A percentile compares a stretch with the other conserved stretches of the same genome.
Evolutionary conservation across 2,329 filamentous ascomycete species (phyloP).

Genomic region (Elsinoe perseae): DNA sequence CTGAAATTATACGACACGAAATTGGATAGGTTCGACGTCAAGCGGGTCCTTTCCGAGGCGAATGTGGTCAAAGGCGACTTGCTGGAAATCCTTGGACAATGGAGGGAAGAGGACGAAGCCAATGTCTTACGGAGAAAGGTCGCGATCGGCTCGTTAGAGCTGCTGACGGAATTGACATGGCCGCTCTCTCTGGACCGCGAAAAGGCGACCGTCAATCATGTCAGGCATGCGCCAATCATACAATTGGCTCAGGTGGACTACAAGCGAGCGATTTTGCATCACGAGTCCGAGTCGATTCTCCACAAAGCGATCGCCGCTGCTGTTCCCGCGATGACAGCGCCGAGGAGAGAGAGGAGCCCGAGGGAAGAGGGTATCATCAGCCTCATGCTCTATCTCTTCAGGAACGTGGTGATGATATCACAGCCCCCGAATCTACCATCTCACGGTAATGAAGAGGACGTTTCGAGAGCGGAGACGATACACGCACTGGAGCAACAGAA

Average conservation of each 20-base stretch:
- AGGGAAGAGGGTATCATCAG: constrained; percentile 91
- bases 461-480: constrained; percentile 79
- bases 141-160: constrained; percentile 77
- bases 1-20: constrained; percentile 91
- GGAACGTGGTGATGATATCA: constrained; percentile 80
- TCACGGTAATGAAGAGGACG: constrained; percentile 82
- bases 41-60: constrained; percentile 81
- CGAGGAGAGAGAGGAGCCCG: constrained; percentile 64
- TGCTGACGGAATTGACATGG: constrained; percentile 91
- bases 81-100: constrained; percentile 76
- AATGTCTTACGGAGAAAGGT: constrained; percentile 71
- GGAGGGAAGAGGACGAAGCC: constrained; percentile 66
- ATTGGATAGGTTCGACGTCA: constrained; percentile 87
- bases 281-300: constrained; percentile 67
- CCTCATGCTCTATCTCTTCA: constrained; percentile 77
- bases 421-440: constrained; percentile 64
- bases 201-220: constrained; percentile 85
- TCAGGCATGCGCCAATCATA: constrained; percentile 82
- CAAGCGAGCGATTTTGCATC: constrained; percentile 81
- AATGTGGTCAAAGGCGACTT: constrained; percentile 88
- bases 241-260: constrained; percentile 82
- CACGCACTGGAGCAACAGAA: constrained; percentile 87
- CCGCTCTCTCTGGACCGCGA: constrained; percentile 72
- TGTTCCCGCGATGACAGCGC: constrained; percentile 74
- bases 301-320: constrained; percentile 73